A percentile compares a stretch with the other conserved stretches of the same genome.
phyloP scores from a whole-genome alignment of 345 rosid genomes.

The Salix dunnii region DNA sequence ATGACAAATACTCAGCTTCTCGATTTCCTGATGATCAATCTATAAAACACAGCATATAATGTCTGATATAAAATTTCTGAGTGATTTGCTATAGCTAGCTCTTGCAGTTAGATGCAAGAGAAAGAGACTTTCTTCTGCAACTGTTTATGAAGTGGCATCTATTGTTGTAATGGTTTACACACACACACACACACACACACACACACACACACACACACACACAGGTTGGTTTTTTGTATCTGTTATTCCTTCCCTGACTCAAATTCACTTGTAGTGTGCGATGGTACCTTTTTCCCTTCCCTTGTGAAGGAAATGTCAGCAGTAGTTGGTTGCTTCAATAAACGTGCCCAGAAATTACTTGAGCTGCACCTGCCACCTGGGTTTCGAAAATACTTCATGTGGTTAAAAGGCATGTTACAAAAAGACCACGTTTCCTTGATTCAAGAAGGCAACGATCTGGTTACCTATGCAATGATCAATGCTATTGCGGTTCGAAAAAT shows the following conservation, averaged over 20 bases:
- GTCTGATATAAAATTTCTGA: not conserved
- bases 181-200: too few species aligned
- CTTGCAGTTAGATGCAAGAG: not conserved
- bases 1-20: not conserved
- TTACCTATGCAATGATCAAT: constrained; percentile 78
- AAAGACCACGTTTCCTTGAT: constrained; percentile 54
- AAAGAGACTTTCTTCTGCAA: too few species aligned
- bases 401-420: constrained; percentile 59
- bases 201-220: too few species aligned
- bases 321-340: constrained; percentile 76
- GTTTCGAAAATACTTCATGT: constrained; percentile 55
- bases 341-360: constrained; percentile 81
- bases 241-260: not conserved
- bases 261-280: constrained; percentile 56
- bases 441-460: constrained; percentile 82
- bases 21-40: not conserved
- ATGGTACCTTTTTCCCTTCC: constrained; percentile 88
- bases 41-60: not conserved
- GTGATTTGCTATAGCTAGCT: too few species aligned
- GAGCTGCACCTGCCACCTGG: constrained; percentile 82
- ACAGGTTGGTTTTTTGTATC: not conserved
- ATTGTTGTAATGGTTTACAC: not conserved
- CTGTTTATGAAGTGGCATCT: not conserved
- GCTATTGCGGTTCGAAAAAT: constrained; percentile 83
- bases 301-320: constrained; percentile 78